Conservation (phyloP, 1,284 basidiomycete genomes). For the Boletus semigastroideus region DNA sequence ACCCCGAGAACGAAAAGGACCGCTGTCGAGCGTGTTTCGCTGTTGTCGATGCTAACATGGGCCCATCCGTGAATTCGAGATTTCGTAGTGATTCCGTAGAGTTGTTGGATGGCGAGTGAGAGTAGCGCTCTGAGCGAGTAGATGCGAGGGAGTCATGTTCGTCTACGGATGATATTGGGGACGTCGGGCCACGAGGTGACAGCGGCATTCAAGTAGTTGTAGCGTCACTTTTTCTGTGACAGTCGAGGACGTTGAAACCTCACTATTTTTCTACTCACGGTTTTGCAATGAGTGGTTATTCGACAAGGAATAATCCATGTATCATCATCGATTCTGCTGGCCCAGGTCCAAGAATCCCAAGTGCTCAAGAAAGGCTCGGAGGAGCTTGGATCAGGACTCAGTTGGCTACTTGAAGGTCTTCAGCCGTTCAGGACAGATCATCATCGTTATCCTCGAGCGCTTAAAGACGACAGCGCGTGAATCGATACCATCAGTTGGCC, state of each 20-base stretch:
- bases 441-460: too few species aligned
- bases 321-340: too few species aligned
- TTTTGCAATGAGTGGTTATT: too few species aligned
- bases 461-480: too few species aligned
- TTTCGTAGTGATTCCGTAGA: constrained; percentile 76
- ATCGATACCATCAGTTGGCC: neutral
- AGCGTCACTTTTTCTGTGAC: neutral
- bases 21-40: constrained; percentile 42
- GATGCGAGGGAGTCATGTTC: constrained; percentile 39
- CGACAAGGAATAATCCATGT: too few species aligned
- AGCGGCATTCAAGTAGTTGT: constrained; percentile 16
- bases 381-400: too few species aligned
- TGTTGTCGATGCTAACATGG: constrained; percentile 33
- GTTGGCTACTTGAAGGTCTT: too few species aligned
- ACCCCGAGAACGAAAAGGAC: constrained; percentile 73
- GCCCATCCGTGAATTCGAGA: constrained; percentile 71
- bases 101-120: constrained; percentile 43
- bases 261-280: too few species aligned
- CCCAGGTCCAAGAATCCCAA: too few species aligned
- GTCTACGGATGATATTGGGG: constrained; percentile 11
- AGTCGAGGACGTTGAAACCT: too few species aligned
- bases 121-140: constrained; percentile 40
- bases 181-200: constrained; percentile 18
- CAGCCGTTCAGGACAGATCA: too few species aligned
- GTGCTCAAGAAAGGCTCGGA: too few species aligned